Evolutionary conservation across 768 basidiomycete genomes (phyloP).

Genomic region (Hygrocybe punicea): DNA sequence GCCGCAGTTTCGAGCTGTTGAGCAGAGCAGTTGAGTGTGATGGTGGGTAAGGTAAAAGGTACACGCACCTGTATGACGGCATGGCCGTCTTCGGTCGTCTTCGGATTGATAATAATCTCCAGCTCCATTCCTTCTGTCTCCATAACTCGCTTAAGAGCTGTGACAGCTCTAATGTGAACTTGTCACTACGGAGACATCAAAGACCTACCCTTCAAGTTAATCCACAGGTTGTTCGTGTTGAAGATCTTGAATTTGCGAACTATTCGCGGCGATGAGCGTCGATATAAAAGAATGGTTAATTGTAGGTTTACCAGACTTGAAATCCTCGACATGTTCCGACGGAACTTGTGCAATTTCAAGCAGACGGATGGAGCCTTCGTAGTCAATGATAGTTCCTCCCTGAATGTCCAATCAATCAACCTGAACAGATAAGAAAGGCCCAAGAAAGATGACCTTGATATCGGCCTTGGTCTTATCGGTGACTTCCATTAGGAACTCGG

Average conservation of each 20-base stretch:
- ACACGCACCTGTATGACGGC: slow-evolving; percentile 68
- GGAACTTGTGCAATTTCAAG: slow-evolving; percentile 96
- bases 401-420: slow-evolving; percentile 16
- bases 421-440: not conserved
- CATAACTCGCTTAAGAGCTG: slow-evolving; percentile 89
- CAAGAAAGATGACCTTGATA: slow-evolving; percentile 61
- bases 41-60: slow-evolving; percentile 13
- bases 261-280: not conserved
- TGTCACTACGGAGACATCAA: not conserved
- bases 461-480: slow-evolving; percentile 90
- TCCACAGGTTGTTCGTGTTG: slow-evolving; percentile 74
- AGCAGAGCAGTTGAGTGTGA: slow-evolving; percentile 15
- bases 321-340: slow-evolving; percentile 89
- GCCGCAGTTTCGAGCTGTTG: slow-evolving; percentile 86
- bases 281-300: not conserved
- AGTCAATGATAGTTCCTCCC: slow-evolving; percentile 88
- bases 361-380: slow-evolving; percentile 82
- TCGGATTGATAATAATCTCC: slow-evolving; percentile 93
- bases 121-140: slow-evolving; percentile 82
- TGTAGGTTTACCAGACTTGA: slow-evolving; percentile 62
- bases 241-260: slow-evolving; percentile 79
- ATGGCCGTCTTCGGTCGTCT: slow-evolving; percentile 81
- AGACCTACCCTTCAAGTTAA: slow-evolving; percentile 65
- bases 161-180: slow-evolving; percentile 4
- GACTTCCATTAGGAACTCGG: slow-evolving; percentile 93